phyloP scores from a whole-genome alignment of 192 early-diverging fungal species.

The Backusella psychrophila region DNA sequence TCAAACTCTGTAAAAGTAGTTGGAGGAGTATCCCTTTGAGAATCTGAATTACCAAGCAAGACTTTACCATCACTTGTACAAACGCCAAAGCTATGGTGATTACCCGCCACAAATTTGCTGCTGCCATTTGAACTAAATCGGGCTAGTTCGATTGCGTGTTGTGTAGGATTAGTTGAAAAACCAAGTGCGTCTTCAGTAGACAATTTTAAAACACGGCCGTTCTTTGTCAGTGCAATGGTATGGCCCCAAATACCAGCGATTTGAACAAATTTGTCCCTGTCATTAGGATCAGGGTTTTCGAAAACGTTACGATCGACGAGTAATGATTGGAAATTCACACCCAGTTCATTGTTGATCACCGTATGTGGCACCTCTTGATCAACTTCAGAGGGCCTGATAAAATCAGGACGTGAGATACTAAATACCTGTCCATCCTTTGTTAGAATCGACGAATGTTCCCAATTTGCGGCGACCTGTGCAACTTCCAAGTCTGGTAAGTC shows the following conservation, averaged over 20 bases:
- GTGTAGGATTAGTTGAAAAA: not conserved
- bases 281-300: not conserved
- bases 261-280: not conserved
- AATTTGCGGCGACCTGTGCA: conserved; percentile 26
- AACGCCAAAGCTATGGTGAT: conserved; percentile 20
- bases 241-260: conserved; percentile 12
- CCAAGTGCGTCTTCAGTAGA: not conserved
- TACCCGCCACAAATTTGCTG: conserved; percentile 10
- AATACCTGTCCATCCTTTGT: conserved; percentile 18
- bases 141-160: not conserved
- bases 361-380: not conserved
- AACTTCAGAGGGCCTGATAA: not conserved
- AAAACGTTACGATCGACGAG: not conserved
- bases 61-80: conserved; percentile 14
- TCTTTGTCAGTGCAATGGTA: conserved; percentile 9
- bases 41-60: not conserved
- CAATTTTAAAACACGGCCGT: conserved; percentile 14
- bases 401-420: conserved; percentile 10
- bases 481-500: not conserved
- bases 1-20: not conserved
- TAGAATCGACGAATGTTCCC: conserved; percentile 22
- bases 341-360: not conserved
- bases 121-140: conserved; percentile 12
- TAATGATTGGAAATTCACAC: not conserved
- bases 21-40: not conserved